Evolutionary conservation across 225 moss, liverwort and hornwort genomes (phyloP), one percentile per base, ranked within the genome.

Genomic region (Physcomitrium patens): DNA sequence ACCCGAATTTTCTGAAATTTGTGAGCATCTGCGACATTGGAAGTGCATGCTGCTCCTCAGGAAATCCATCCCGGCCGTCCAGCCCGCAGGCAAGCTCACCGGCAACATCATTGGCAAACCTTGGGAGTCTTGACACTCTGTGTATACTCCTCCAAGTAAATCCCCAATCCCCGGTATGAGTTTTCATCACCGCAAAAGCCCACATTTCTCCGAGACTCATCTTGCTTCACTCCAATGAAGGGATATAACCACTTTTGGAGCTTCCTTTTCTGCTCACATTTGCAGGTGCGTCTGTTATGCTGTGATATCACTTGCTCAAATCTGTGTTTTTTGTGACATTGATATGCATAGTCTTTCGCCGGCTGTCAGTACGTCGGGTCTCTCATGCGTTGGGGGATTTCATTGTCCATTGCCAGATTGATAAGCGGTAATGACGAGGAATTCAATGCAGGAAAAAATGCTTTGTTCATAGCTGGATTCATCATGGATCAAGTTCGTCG

Each of bases 41-140:
- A 87, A 87, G 72, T 84, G 87, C 71, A 82, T 87, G 84, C 55
- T 87, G 63, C 87, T 87, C 42, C 77, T 87, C 11, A 81, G 87
- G 28, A 59, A 60, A 28, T 87, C 87, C 3, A 44, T 87, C 53
- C 71, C 87, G 1, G 71, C 71, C 13, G 63, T 69, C 5, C 82
- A 79, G 0, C 70, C 76, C 0, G 37, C 52, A 2, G 5, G 70
- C 1, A 66, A 54, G 18, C 52, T 69, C 69, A 70, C 76, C 16
- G 87, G 84, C 42, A 84, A 84, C 68, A 60, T 87, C 58, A 75
- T 84, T n/a, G 84, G 87, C 10, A 79, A 84, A 60, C 87, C 84
- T 56, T 87, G 82, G 87, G 87, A 87, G 75, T 84, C 87, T 11
- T 87, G 67, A 84, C 67, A 18, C 50, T 18, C 17, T 45, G 16